These are phyloP conservation scores for Gloeopeniophorella convolvens DNA, from an alignment of 768 basidiomycete genomes.

Conservation along the genomic window DNA sequence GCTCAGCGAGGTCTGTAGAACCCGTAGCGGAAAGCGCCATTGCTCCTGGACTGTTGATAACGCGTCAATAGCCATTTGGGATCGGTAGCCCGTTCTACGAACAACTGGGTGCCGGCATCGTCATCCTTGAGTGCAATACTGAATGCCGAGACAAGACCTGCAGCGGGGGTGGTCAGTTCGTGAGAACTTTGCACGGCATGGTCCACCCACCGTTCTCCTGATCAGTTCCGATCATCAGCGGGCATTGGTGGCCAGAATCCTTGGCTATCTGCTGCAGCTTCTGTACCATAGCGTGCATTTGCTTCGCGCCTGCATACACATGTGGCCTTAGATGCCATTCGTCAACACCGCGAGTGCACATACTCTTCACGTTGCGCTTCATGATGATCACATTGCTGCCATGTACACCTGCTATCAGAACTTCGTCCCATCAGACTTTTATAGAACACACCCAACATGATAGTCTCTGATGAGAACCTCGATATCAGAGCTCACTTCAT, in stretches of 20 bases:
- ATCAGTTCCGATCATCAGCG: conserved; percentile 63
- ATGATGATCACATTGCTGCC: conserved; percentile 54
- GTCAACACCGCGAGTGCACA: not conserved
- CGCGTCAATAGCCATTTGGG: not conserved
- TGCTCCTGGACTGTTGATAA: conserved; percentile 51
- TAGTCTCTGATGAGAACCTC: conserved; percentile 54
- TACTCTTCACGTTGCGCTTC: conserved; percentile 59
- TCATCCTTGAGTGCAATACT: conserved; percentile 30
- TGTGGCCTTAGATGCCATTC: too few relatives aligned
- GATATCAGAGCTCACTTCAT: conserved; percentile 44
- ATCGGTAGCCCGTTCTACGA: conserved; percentile 23
- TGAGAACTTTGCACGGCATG: not conserved
- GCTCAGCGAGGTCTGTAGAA: conserved; percentile 38
- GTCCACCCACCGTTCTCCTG: conserved; percentile 58
- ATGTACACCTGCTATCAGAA: not conserved
- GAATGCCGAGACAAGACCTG: conserved; percentile 68
- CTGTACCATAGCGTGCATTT: conserved; percentile 41
- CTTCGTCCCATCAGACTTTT: too few relatives aligned
- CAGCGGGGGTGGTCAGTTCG: not conserved
- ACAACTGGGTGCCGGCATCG: conserved; percentile 67
- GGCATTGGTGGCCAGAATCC: conserved; percentile 46
- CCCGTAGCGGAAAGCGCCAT: conserved; percentile 61
- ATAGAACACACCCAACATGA: conserved; percentile 42
- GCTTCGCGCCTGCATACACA: conserved; percentile 37
- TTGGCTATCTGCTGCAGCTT: conserved; percentile 51